Percentiles rank a stretch among this genome's conserved stretches.
These are phyloP conservation scores for Sclerotinia nivalis DNA, from an alignment of 2,329 filamentous ascomycete species.

Conservation along the genomic window DNA sequence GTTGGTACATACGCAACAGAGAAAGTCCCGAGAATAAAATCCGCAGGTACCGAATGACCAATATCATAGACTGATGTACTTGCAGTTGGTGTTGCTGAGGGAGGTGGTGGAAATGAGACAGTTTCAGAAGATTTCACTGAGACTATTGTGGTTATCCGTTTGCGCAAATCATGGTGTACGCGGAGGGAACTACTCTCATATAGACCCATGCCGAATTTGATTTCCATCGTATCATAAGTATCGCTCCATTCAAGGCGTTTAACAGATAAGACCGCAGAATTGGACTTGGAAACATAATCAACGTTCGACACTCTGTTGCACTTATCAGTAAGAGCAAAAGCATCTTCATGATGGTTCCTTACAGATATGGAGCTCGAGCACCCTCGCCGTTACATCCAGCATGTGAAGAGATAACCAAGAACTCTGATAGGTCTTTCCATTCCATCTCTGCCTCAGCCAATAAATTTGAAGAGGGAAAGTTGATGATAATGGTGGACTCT, in stretches of 20 bases:
- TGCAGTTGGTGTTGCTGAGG: conserved; percentile 6
- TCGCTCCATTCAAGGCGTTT: conserved; percentile 24
- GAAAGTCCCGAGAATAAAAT: neutral
- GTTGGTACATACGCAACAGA: neutral
- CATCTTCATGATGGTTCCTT: neutral
- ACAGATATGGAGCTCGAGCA: conserved; percentile 21
- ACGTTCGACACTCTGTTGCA: neutral
- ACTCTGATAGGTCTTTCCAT: conserved; percentile 12
- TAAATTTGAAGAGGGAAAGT: neutral
- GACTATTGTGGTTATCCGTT: neutral
- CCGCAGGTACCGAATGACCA: neutral
- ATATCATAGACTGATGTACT: neutral
- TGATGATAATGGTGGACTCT: conserved; percentile 20
- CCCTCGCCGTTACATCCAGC: conserved; percentile 6
- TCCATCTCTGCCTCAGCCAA: conserved; percentile 5
- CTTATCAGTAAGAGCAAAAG: neutral
- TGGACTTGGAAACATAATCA: neutral
- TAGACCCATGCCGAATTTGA: conserved; percentile 28
- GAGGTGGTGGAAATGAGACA: neutral
- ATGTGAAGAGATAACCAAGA: conserved; percentile 23
- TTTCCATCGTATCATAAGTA: conserved; percentile 29
- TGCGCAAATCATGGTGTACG: conserved; percentile 2
- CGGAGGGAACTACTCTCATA: conserved; percentile 25
- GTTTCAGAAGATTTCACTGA: conserved; percentile 1
- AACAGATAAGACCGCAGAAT: conserved; percentile 16